Conservation (phyloP, 75 land plant species). For the Pinus tabuliformis region DNA sequence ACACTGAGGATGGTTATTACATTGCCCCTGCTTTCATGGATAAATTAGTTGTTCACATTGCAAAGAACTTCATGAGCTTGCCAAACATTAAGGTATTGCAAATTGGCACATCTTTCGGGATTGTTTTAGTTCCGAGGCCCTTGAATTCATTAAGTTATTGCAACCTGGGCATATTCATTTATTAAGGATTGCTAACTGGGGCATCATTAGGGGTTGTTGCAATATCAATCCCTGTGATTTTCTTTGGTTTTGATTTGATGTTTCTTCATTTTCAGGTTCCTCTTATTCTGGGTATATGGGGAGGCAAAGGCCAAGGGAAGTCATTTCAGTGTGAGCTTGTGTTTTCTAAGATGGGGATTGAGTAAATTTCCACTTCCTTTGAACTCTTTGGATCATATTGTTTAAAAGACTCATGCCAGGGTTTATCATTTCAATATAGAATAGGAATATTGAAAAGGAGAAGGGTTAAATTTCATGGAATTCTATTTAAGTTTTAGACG, state of each 20-base stretch:
- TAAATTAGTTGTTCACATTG: conserved; percentile 83
- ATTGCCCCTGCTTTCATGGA: conserved; percentile 99
- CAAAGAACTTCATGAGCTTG: conserved; percentile 87
- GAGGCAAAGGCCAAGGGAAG: conserved; percentile 97
- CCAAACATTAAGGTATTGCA: conserved; percentile 76
- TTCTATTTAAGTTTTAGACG: neutral
- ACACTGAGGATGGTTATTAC: conserved; percentile 86
- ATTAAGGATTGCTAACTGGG: conserved; percentile 50
- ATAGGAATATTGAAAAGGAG: too few species aligned
- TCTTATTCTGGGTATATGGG: conserved; percentile 90
- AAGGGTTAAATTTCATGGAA: too few species aligned
- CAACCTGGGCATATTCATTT: neutral
- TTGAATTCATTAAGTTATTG: conserved; percentile 56
- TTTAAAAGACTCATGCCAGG: too few species aligned
- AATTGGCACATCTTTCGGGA: neutral
- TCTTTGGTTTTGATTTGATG: conserved; percentile 1
- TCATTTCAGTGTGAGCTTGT: conserved; percentile 98
- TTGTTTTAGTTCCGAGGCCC: neutral
- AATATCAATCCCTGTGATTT: neutral
- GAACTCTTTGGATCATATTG: too few species aligned
- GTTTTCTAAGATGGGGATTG: conserved; percentile 88
- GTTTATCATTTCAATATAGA: too few species aligned
- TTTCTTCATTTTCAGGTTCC: conserved; percentile 46
- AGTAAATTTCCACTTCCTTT: conserved; percentile 15
- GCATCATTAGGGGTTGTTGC: neutral